These are phyloP conservation scores for Chytriomyces hyalinus DNA, from an alignment of 192 early-diverging fungal genomes.

Conservation along the genomic window DNA sequence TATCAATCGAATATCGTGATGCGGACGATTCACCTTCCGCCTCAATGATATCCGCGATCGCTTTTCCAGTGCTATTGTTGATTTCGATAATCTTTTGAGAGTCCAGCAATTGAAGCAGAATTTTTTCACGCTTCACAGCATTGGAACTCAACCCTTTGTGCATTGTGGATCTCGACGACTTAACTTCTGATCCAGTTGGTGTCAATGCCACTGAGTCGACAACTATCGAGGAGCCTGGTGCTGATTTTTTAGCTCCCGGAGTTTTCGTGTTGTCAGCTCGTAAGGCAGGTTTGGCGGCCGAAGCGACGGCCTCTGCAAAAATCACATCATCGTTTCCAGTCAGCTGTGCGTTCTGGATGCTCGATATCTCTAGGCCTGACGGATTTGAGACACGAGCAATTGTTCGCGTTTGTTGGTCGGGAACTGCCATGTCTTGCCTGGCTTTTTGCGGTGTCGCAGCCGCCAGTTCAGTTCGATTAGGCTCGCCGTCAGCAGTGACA, in stretches of 20 bases:
- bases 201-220: neutral
- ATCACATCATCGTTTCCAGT: neutral
- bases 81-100: slow-evolving; percentile 11
- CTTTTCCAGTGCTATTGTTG: slow-evolving; percentile 32
- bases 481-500: neutral
- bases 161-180: neutral
- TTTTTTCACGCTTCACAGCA: neutral
- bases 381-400: too few species aligned
- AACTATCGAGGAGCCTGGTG: neutral
- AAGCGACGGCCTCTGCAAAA: neutral
- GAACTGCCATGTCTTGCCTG: too few species aligned
- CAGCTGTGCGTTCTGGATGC: neutral
- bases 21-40: slow-evolving; percentile 11
- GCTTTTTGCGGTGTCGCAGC: neutral
- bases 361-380: neutral
- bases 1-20: slow-evolving; percentile 51
- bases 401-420: too few species aligned
- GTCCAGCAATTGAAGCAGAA: neutral
- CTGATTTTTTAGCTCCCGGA: neutral
- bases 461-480: neutral
- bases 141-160: neutral
- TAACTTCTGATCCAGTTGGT: neutral
- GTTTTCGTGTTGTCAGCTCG: neutral
- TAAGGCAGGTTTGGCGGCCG: neutral
- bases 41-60: slow-evolving; percentile 11